phyloP scores from a whole-genome alignment of 2,329 filamentous ascomycete genomes.

The Leptographium wingfieldii region DNA sequence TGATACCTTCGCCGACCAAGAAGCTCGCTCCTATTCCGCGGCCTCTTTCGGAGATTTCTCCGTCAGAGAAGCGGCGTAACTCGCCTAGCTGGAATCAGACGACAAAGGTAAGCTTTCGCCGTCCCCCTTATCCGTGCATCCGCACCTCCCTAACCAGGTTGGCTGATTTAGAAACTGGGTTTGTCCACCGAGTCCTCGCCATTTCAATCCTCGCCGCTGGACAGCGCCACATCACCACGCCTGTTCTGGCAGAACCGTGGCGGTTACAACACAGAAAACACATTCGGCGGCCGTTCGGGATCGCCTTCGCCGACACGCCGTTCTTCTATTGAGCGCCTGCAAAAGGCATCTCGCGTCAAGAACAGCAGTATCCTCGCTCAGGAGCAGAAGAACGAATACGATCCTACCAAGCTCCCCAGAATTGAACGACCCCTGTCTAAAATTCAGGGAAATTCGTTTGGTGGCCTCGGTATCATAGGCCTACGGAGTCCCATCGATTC shows the following conservation, averaged over 20 bases:
- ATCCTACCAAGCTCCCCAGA: slow-evolving; percentile 62
- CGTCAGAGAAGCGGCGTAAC: slow-evolving; percentile 75
- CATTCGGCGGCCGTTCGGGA: slow-evolving; percentile 42
- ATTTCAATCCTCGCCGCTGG: slow-evolving; percentile 72
- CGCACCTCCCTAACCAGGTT: neutral
- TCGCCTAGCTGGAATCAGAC: slow-evolving; percentile 79
- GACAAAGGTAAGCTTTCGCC: slow-evolving; percentile 46
- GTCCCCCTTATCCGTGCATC: too few relatives aligned
- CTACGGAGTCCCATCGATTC: slow-evolving; percentile 36
- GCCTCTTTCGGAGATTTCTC: slow-evolving; percentile 80
- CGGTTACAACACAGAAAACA: slow-evolving; percentile 62
- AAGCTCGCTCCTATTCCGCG: slow-evolving; percentile 49
- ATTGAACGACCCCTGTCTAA: slow-evolving; percentile 74
- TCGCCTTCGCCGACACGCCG: slow-evolving; percentile 65
- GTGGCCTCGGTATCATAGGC: slow-evolving; percentile 41
- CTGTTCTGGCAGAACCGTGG: slow-evolving; percentile 77
- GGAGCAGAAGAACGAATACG: slow-evolving; percentile 86
- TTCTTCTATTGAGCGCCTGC: slow-evolving; percentile 88
- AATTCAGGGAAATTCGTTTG: slow-evolving; percentile 60
- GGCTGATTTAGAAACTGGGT: slow-evolving; percentile 46
- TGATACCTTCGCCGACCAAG: slow-evolving; percentile 49
- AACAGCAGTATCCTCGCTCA: slow-evolving; percentile 96
- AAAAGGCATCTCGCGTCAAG: slow-evolving; percentile 88
- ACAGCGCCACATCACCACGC: slow-evolving; percentile 58
- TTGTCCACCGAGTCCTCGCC: slow-evolving; percentile 65